Conservation (phyloP, 2,329 filamentous ascomycete genomes). For the Penicillium sp. region DNA sequence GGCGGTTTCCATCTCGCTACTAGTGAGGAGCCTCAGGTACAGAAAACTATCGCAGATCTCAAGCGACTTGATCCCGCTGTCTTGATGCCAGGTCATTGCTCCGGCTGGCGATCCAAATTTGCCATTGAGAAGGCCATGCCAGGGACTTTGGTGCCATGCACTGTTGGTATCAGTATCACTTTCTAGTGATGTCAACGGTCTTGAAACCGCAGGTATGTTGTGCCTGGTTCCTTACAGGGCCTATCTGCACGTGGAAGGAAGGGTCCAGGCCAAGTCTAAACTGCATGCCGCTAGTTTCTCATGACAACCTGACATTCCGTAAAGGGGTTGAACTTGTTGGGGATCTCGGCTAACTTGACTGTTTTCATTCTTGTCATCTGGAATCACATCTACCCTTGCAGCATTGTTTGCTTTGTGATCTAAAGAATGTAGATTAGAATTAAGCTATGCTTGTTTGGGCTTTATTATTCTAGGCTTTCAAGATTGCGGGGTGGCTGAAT, state of each 20-base stretch:
- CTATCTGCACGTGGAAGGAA: slow-evolving; percentile 18
- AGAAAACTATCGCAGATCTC: slow-evolving; percentile 51
- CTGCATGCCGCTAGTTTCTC: slow-evolving; percentile 15
- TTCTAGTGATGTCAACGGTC: slow-evolving; percentile 27
- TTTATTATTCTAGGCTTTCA: background rate
- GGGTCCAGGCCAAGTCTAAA: slow-evolving; percentile 1
- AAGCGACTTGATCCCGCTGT: slow-evolving; percentile 50
- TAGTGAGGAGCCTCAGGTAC: slow-evolving; percentile 44
- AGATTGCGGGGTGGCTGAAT: background rate
- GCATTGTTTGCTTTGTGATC: slow-evolving; percentile 13
- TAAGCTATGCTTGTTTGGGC: background rate
- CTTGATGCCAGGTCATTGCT: slow-evolving; percentile 57
- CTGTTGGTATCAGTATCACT: slow-evolving; percentile 48
- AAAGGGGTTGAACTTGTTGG: slow-evolving; percentile 11
- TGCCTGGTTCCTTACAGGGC: slow-evolving; percentile 13
- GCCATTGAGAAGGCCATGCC: slow-evolving; percentile 54
- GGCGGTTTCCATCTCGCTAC: slow-evolving; percentile 58
- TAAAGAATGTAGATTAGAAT: slow-evolving; percentile 9
- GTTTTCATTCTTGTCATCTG: slow-evolving; percentile 7
- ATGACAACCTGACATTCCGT: slow-evolving; percentile 12
- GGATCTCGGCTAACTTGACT: slow-evolving; percentile 13
- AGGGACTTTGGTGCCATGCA: slow-evolving; percentile 51
- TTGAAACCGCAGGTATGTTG: background rate
- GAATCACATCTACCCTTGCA: slow-evolving; percentile 15
- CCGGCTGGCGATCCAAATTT: slow-evolving; percentile 57